Base-by-base conservation (phyloP, 1,284 basidiomycete species). In the Cutaneotrichosporon dermatis region DNA sequence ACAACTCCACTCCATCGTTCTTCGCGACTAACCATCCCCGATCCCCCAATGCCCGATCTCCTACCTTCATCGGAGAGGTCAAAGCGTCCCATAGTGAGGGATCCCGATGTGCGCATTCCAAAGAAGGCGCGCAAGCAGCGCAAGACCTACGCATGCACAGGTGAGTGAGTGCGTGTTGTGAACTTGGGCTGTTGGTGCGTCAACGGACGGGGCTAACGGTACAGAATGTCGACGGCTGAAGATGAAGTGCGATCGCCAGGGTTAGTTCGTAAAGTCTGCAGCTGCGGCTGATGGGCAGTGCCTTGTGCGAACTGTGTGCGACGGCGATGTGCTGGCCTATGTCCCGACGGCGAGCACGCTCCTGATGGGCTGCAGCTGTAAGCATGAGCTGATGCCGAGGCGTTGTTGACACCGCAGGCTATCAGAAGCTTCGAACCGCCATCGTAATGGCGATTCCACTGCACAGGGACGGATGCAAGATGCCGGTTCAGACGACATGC, bases 181-280 rank as follows among this genome's bases (percentile, higher is more conserved):
- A 25, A 25, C 25, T 25, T 2, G 25, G 25, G 25, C 25, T 25
- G 2, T 25, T 25, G 25, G 25, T 25, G 25, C 2, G 25, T 25
- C 2, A 2, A 25, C 25, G 25, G 2, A 25, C 25, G 25, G 25
- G 25, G 25, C 25, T 25, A 25, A 25, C 3, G 25, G 25, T 25
- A 7, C 15, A 51, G 50, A 51, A 40, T 40, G 50, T 36, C 35
- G 50, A 8, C 50, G 50, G 15, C 36, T 40, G n/a, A 51, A 51
- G 50, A 37, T 51, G 50, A 51, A 51, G 25, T 51, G 50, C n/a
- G 50, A 51, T 40, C 13, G 50, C 36, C 50, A 51, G 15, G 36
- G 50, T n/a, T 16, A 4, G 37, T 4, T 5, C 6, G 4, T n/a
- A 6, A 7, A 44, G 45, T 33, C 15, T n/a, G 25, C 4, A 16